Percentiles rank a stretch among this genome's conserved stretches.
Conservation (phyloP, 371 early-diverging fungal genomes). For the Basidiobolus meristosporus region DNA sequence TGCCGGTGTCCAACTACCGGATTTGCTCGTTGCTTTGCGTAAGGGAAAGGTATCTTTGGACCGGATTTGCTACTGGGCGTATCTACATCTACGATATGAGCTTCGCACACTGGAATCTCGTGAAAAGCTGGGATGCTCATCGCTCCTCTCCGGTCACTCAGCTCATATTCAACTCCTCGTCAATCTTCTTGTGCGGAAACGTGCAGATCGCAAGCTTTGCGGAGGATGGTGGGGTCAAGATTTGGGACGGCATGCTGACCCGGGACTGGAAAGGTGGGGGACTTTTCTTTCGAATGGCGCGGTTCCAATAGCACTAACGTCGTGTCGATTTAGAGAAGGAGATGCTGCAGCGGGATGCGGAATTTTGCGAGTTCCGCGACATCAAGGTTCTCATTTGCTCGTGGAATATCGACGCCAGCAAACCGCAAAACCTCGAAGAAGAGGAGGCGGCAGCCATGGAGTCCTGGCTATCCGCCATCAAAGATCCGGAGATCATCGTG, state of each 20-base stretch:
- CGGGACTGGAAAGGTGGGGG: constrained; percentile 39
- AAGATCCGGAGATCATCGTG: constrained; percentile 58
- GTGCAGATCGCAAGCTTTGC: constrained; percentile 35
- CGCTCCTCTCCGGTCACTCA: constrained; percentile 24
- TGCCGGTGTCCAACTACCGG: constrained; percentile 39
- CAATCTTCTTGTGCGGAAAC: constrained; percentile 12
- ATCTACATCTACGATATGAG: constrained; percentile 50
- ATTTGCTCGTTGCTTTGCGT: constrained; percentile 42
- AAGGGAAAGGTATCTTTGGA: constrained; percentile 53
- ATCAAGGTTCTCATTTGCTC: constrained; percentile 45
- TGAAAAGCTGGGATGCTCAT: constrained; percentile 56
- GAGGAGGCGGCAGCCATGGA: constrained; percentile 15
- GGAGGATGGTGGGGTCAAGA: constrained; percentile 29
- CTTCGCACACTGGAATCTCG: constrained; percentile 24
- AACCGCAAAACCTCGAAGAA: constrained; percentile 25
- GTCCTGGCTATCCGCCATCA: constrained; percentile 26
- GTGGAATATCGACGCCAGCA: constrained; percentile 65
- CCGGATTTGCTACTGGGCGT: constrained; percentile 59
- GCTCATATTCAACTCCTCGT: constrained; percentile 10
- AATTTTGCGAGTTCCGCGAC: constrained; percentile 35
- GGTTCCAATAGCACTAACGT: no score
- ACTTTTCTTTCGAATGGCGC: no score
- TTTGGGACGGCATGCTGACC: constrained; percentile 56
- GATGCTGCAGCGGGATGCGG: constrained; percentile 19
- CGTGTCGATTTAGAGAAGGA: background rate